Evolutionary conservation across 768 basidiomycete genomes (phyloP), one percentile per base, ranked within the genome.

Genomic region (Podaxis pistillaris): DNA sequence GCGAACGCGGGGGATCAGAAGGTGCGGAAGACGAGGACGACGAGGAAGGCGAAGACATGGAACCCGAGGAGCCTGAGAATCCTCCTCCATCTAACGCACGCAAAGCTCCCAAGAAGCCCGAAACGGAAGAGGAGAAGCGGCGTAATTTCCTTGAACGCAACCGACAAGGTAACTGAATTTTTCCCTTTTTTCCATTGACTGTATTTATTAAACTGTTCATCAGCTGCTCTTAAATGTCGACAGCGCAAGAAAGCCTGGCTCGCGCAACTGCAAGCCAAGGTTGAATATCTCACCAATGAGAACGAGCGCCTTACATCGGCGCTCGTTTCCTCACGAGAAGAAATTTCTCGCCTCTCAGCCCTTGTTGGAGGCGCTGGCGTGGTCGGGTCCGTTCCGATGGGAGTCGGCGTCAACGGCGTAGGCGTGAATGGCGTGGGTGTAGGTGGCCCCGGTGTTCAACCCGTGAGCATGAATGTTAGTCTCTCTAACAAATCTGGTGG

Each of bases 241-340:
- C 97, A 99, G 72, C 91, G 97, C 63, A 99, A 99, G 78, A 99
- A 99, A 75, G 94, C 94, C 4, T 99, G 97, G 97, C 84, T 98
- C 13, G 83, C 88, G 30, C 89, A 92, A 65, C 81, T 99, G 17
- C 97, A 99, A 74, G 86, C 89, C 44, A 96, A 96, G 70, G 94
- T 96, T 75, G 97, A 99, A 72, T 91, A 81, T 67, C 85, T 99
- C 44, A 80, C 83, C n/a, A 87, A 89, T 66, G 97, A 99, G 76
- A 99, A 99, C 76, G 96, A 98, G 73, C 88, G 93, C 24, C 86
- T 99, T 26, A 89, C 92, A 36, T 82, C 86, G 8, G 94, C 94
- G 8, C 87, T 98, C 28, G 88, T 92, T 40, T 85, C 89, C 4
- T 89, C 95, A 17, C 87, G 93, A 46, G 96, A 98, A 72, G 96